Conservation (phyloP, 2,329 filamentous ascomycete species). For the Fusarium armeniacum region DNA sequence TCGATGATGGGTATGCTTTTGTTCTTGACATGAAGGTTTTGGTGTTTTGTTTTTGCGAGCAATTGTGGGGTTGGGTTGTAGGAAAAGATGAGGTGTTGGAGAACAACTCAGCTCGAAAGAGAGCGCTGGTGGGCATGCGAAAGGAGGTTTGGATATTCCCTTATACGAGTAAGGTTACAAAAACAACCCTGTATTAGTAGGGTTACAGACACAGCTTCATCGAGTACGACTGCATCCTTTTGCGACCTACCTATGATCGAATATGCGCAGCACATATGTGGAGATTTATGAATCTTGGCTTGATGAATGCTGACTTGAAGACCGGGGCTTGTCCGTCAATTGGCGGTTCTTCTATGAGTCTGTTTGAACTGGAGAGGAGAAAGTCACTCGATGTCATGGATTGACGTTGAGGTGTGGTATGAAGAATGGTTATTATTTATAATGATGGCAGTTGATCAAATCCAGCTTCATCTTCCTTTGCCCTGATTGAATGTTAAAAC, state of each 20-base stretch:
- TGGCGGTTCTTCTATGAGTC: not conserved
- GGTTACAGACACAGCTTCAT: constrained; percentile 37
- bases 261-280: not conserved
- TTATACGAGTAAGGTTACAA: constrained; percentile 32
- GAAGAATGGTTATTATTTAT: not conserved
- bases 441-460: not conserved
- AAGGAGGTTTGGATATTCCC: constrained; percentile 18
- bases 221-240: constrained; percentile 33
- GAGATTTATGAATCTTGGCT: not conserved
- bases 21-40: constrained; percentile 12
- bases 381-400: not conserved
- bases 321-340: not conserved
- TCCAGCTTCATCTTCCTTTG: constrained; percentile 6
- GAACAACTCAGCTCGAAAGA: constrained; percentile 18
- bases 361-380: not conserved
- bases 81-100: constrained; percentile 16
- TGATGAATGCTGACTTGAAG: not conserved
- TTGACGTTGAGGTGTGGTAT: not conserved
- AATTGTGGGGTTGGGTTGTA: constrained; percentile 13
- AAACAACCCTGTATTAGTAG: constrained; percentile 30
- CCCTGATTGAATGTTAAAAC: constrained; percentile 14
- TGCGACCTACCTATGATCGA: constrained; percentile 8
- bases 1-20: constrained; percentile 19
- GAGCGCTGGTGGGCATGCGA: constrained; percentile 13
- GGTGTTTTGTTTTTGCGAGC: constrained; percentile 14